Base-by-base conservation (phyloP, 257 asterid species). In the Osmanthus fragrans region DNA sequence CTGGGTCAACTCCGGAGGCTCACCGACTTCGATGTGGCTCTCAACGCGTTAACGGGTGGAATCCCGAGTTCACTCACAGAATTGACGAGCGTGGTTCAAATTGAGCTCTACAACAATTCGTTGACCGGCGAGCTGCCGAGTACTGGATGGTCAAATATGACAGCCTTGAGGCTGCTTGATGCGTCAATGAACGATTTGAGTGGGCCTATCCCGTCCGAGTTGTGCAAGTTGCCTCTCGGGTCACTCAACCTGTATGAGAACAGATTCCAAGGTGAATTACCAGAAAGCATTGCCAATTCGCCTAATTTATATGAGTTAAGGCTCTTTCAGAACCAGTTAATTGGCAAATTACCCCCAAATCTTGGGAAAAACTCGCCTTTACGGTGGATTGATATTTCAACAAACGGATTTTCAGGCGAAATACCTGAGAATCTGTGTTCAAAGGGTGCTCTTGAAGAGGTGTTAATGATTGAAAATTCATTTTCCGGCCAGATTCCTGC, bases 91-190 rank as follows among this genome's bases (percentile, higher is more conserved):
- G 84, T 64, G 42, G 94, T 90, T 1, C 99, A 96, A 84, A 79
- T 96, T 49, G 99, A 96, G 92, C 97, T 96, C 49, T 96, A 89
- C 66, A 96, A 92, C 73, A 96, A 96, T 86, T 87, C 99, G 33
- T 73, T 96, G 74, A 86, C 85, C 12, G 99, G 99, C 2, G 97
- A 85, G 79, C 27, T 96, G 6, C 98, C 98, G 75, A 80, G 75
- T 70, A 65, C 64, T 18, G 99, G 99, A 47, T 96, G 99, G 99
- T 77, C 90, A 4, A 92, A 89, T 19, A 89, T 96, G 99, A 87
- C 86, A 73, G 88, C 96, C 36, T 58, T 96, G 78, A 73, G 96
- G 87, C 86, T 95, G 77, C 70, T 96, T 8, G 99, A 96, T 77
- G 94, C 88, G 49, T 96, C 99, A 18, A 96, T 92, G 97, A 96